Conservation (phyloP, 73 alveolate species). For the Durusdinium trenchii region DNA sequence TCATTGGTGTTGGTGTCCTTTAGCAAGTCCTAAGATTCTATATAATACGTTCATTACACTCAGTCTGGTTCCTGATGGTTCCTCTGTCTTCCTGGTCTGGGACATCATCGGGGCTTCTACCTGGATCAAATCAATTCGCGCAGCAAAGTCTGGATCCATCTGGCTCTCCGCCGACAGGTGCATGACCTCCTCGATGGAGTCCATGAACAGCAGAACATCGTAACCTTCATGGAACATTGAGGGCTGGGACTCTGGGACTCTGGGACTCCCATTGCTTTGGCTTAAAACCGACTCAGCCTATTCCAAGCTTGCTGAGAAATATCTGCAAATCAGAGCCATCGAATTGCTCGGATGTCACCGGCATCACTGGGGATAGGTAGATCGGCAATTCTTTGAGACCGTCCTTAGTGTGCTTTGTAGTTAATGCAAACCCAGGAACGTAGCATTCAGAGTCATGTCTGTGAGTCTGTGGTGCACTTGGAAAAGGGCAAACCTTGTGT, state of each 20-base stretch:
- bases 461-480: no score
- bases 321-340: constrained; percentile 54
- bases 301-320: constrained; percentile 72
- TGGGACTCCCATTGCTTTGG: neutral
- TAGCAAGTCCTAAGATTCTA: no score
- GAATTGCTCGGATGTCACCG: constrained; percentile 71
- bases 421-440: no score
- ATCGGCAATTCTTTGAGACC: constrained; percentile 85
- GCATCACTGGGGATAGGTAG: constrained; percentile 78
- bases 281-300: neutral
- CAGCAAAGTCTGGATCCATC: constrained; percentile 74
- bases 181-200: constrained; percentile 85
- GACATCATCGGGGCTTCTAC: neutral
- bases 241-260: neutral
- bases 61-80: no score
- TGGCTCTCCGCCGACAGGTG: constrained; percentile 67
- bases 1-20: no score
- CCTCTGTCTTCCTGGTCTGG: no score
- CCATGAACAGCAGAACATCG: constrained; percentile 73
- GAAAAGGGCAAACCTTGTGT: no score
- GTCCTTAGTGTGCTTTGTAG: constrained; percentile 36
- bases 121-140: constrained; percentile 74
- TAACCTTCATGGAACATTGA: neutral
- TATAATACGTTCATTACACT: no score
- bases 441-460: no score